A percentile compares a stretch with the other conserved stretches of the same genome.
phyloP scores from a whole-genome alignment of 164 flowering plant genomes.

The Cinnamomum micranthum region DNA sequence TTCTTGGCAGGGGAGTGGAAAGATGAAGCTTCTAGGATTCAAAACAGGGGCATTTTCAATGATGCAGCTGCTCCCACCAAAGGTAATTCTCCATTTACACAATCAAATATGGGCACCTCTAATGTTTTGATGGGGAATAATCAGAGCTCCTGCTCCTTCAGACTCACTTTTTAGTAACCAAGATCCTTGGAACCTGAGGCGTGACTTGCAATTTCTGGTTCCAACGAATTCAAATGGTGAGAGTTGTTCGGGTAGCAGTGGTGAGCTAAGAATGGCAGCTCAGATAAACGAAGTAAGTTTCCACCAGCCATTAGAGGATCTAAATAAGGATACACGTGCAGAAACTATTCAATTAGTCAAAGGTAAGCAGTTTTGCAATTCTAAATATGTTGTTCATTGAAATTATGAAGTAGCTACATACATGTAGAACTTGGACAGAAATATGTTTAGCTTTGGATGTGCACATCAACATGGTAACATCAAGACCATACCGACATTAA shows the following conservation, averaged over 20 bases:
- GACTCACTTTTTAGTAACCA: conserved; percentile 61
- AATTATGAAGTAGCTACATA: no score
- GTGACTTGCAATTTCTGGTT: conserved; percentile 34
- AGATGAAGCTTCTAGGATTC: conserved; percentile 26
- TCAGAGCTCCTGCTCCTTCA: conserved; percentile 32
- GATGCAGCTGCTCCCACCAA: conserved; percentile 26
- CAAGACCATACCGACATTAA: no score
- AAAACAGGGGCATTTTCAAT: conserved; percentile 20
- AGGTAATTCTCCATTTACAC: conserved; percentile 20
- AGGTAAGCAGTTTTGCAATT: conserved; percentile 29
- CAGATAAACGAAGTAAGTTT: conserved; percentile 29
- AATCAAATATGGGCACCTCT: conserved; percentile 11
- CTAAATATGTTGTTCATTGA: background rate
- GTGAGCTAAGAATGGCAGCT: conserved; percentile 19
- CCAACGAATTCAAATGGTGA: conserved; percentile 31
- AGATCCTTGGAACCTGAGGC: conserved; percentile 63
- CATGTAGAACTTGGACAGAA: no score
- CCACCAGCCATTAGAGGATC: conserved; percentile 24
- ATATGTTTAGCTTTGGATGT: no score
- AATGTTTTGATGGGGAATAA: conserved; percentile 25
- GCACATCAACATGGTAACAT: no score
- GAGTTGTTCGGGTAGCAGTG: conserved; percentile 16
- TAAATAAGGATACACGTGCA: conserved; percentile 22
- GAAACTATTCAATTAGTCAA: conserved; percentile 30
- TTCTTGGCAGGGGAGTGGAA: conserved; percentile 33